Percentiles rank a stretch among this genome's conserved stretches.
These are phyloP conservation scores for Globisporangium ultimum DNA, from an alignment of 352 stramenopile genomes.

Conservation along the genomic window DNA sequence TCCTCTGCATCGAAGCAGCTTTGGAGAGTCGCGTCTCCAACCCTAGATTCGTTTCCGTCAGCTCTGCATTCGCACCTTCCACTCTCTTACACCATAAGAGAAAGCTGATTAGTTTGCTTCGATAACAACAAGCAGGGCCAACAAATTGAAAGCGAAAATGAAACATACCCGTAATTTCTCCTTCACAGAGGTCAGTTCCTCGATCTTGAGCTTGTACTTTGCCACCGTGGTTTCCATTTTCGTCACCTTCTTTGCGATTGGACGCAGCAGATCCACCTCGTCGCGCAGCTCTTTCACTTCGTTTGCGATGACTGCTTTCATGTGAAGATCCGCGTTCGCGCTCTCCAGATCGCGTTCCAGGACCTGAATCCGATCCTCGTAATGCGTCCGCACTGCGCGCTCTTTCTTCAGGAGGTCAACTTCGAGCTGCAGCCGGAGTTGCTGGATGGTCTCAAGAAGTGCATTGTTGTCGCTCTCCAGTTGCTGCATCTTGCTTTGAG, in stretches of 20 bases:
- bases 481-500: conserved; percentile 19
- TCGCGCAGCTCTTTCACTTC: conserved; percentile 45
- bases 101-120: background rate
- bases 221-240: conserved; percentile 44
- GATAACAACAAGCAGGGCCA: too few species aligned
- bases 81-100: conserved; percentile 23
- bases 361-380: conserved; percentile 45
- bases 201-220: conserved; percentile 76
- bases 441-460: conserved; percentile 29
- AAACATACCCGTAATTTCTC: conserved; percentile 44
- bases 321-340: conserved; percentile 26
- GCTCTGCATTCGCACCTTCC: conserved; percentile 52
- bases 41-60: conserved; percentile 50
- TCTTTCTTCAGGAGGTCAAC: conserved; percentile 61
- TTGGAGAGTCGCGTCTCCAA: conserved; percentile 52
- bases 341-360: conserved; percentile 43
- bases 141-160: too few species aligned
- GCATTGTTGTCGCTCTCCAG: conserved; percentile 25
- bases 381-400: conserved; percentile 35
- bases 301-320: conserved; percentile 28
- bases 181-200: conserved; percentile 49
- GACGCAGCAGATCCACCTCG: conserved; percentile 67
- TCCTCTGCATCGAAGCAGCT: conserved; percentile 46
- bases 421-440: conserved; percentile 37
- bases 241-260: conserved; percentile 35